Conservation (phyloP, 352 stramenopile species). For the Phytopythium litorale region DNA sequence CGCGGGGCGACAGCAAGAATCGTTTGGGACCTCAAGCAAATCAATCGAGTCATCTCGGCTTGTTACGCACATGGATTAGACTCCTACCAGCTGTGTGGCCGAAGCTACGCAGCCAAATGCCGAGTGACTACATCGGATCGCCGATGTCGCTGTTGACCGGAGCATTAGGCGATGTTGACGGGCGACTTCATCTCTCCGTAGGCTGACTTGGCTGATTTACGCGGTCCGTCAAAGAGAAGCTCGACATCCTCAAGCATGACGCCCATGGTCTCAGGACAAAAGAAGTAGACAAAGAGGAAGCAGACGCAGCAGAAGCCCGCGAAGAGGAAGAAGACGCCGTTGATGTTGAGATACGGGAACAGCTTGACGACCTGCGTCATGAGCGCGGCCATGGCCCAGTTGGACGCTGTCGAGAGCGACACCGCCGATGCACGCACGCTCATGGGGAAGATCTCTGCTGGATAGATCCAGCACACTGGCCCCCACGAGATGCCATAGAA, state of each 20-base stretch:
- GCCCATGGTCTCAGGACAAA: slow-evolving; percentile 37
- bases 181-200: slow-evolving; percentile 24
- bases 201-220: slow-evolving; percentile 9
- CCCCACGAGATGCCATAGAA: slow-evolving; percentile 6
- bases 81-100: neutral
- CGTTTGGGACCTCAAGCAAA: too few species aligned
- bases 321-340: slow-evolving; percentile 15
- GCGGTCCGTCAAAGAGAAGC: slow-evolving; percentile 19
- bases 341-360: slow-evolving; percentile 12
- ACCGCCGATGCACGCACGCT: slow-evolving; percentile 35
- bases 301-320: slow-evolving; percentile 24
- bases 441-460: slow-evolving; percentile 42
- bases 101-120: neutral
- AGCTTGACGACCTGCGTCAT: slow-evolving; percentile 17
- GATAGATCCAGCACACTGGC: slow-evolving; percentile 19
- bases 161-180: neutral
- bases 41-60: too few species aligned
- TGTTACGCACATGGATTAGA: too few species aligned
- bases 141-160: neutral
- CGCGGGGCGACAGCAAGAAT: neutral
- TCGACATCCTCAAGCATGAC: slow-evolving; percentile 51
- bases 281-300: slow-evolving; percentile 41
- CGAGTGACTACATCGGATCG: neutral
- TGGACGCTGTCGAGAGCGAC: slow-evolving; percentile 36
- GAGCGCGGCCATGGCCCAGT: slow-evolving; percentile 30